These are phyloP conservation scores for Globisporangium solare DNA, from an alignment of 352 stramenopile genomes.

Conservation along the genomic window DNA sequence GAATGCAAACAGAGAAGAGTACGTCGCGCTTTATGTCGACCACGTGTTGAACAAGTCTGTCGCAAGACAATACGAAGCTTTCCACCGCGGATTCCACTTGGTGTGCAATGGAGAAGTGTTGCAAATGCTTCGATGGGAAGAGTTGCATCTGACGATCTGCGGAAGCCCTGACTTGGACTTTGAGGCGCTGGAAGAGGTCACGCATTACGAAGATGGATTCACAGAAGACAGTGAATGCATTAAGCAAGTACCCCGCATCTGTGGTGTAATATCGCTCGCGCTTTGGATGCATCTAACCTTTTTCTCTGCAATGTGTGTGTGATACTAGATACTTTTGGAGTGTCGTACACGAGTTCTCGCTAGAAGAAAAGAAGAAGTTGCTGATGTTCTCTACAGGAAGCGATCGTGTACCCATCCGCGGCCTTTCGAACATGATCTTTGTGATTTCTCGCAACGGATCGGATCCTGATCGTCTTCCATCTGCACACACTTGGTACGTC, in stretches of 20 bases:
- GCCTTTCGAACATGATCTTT: constrained; percentile 76
- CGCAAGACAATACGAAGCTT: constrained; percentile 58
- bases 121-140: constrained; percentile 77
- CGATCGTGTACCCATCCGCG: constrained; percentile 79
- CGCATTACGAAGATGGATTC: constrained; percentile 75
- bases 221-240: constrained; percentile 61
- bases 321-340: constrained; percentile 70
- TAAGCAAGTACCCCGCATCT: constrained; percentile 23
- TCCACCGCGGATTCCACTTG: constrained; percentile 71
- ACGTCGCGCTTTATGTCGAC: constrained; percentile 69
- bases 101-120: constrained; percentile 71
- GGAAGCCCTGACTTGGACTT: constrained; percentile 75
- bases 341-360: constrained; percentile 68
- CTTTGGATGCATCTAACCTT: not conserved
- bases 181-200: constrained; percentile 65
- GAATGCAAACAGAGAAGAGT: constrained; percentile 61
- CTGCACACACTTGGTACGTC: constrained; percentile 78
- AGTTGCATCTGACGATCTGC: constrained; percentile 73
- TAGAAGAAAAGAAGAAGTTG: constrained; percentile 85
- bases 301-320: not conserved
- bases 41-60: constrained; percentile 64
- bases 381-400: constrained; percentile 84
- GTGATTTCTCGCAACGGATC: constrained; percentile 82
- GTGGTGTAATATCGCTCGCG: not conserved
- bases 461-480: constrained; percentile 79